phyloP scores from a whole-genome alignment of 352 stramenopile genomes.

The Pythium guiyangense region DNA sequence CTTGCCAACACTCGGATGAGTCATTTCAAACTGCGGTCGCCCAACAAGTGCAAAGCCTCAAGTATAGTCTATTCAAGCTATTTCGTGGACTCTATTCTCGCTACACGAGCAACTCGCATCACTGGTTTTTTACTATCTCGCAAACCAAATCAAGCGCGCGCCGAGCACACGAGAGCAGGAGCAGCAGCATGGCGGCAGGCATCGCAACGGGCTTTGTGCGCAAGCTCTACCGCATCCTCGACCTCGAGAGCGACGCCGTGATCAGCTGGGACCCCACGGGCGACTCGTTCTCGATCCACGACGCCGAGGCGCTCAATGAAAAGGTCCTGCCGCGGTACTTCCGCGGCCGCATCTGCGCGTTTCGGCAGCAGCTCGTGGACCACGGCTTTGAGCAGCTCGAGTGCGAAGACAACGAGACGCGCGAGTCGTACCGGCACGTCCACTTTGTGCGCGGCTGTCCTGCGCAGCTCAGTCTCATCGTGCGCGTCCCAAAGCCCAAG shows the following conservation, averaged over 20 bases:
- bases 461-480: slow-evolving; percentile 49
- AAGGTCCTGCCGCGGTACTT: slow-evolving; percentile 64
- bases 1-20: too few relatives aligned
- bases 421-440: slow-evolving; percentile 48
- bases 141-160: slow-evolving; percentile 1
- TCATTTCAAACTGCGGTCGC: too few relatives aligned
- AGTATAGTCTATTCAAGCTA: too few relatives aligned
- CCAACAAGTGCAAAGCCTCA: too few relatives aligned
- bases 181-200: slow-evolving; percentile 24
- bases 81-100: too few relatives aligned
- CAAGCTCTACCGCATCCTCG: slow-evolving; percentile 80
- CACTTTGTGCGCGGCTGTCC: slow-evolving; percentile 54
- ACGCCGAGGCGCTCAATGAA: slow-evolving; percentile 53
- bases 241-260: slow-evolving; percentile 60
- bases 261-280: slow-evolving; percentile 52
- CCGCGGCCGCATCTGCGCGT: slow-evolving; percentile 56
- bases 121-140: background rate
- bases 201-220: slow-evolving; percentile 78
- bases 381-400: slow-evolving; percentile 65
- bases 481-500: slow-evolving; percentile 24
- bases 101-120: too few relatives aligned
- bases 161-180: background rate
- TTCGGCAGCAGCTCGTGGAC: slow-evolving; percentile 74
- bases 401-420: slow-evolving; percentile 46
- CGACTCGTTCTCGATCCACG: slow-evolving; percentile 65